Evolutionary conservation across 225 moss, liverwort and hornwort species (phyloP).

Genomic region (Polytrichum formosum): DNA sequence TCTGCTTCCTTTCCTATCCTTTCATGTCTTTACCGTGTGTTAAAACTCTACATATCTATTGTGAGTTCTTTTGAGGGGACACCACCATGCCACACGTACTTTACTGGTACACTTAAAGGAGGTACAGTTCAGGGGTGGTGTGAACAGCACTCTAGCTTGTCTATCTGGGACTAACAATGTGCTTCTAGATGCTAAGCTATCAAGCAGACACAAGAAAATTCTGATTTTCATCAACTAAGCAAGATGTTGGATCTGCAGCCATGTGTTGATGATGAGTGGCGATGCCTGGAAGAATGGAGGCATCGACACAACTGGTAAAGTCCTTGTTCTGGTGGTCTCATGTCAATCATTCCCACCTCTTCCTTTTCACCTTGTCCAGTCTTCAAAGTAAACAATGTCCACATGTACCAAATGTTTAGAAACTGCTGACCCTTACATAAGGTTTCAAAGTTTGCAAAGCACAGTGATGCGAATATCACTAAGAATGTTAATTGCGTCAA

Average conservation of each 20-base stretch:
- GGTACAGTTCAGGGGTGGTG: no score
- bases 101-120: no score
- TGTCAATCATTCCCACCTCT: conserved; percentile 1
- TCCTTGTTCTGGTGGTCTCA: conserved; percentile 7
- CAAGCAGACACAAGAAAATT: not conserved
- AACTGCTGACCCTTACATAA: not conserved
- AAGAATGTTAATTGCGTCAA: not conserved
- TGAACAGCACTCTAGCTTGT: no score
- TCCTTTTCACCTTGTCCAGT: not conserved
- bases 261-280: conserved; percentile 86
- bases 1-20: no score
- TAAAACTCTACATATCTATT: no score
- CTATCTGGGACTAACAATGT: no score
- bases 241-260: conserved; percentile 57
- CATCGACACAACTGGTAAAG: conserved; percentile 77
- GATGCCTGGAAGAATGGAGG: conserved; percentile 97
- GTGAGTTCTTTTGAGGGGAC: no score
- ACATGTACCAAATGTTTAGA: not conserved
- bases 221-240: conserved; percentile 13
- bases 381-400: not conserved
- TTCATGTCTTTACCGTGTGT: no score
- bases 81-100: no score
- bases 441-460: conserved; percentile 11
- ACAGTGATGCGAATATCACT: conserved; percentile 2
- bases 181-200: no score